Percentiles rank a stretch among this genome's conserved stretches.
phyloP scores from a whole-genome alignment of 768 basidiomycete species.

The Tephrocybe sp. region DNA sequence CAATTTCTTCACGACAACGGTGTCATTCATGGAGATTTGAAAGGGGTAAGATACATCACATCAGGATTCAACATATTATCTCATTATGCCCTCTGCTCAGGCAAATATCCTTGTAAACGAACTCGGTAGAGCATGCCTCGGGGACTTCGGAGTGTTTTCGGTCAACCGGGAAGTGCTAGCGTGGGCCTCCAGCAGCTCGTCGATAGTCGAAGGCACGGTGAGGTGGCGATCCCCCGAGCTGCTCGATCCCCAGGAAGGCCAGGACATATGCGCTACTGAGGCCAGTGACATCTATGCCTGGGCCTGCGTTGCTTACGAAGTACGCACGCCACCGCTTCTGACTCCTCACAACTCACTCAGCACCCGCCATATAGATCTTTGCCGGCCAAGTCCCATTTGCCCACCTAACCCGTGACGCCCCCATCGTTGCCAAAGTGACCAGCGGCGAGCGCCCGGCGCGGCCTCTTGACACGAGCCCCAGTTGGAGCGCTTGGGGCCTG shows the following conservation, averaged over 20 bases:
- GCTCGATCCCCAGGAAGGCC: slow-evolving; percentile 5
- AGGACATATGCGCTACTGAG: not conserved
- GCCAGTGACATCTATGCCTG: slow-evolving; percentile 21
- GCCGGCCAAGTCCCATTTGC: not conserved
- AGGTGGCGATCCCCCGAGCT: slow-evolving; percentile 23
- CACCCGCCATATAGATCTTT: not conserved
- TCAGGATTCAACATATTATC: not conserved
- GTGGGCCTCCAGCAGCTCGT: slow-evolving; percentile 13
- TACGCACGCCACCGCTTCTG: not conserved
- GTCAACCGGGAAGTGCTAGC: slow-evolving; percentile 12
- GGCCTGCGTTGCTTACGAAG: slow-evolving; percentile 20
- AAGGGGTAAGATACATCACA: slow-evolving; percentile 31
- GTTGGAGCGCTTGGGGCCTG: not conserved
- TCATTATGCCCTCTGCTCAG: no score
- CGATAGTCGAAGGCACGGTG: slow-evolving; percentile 3
- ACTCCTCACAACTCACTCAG: not conserved
- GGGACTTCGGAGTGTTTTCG: slow-evolving; percentile 23
- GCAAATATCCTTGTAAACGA: slow-evolving; percentile 22
- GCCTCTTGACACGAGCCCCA: not conserved
- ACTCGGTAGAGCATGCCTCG: slow-evolving; percentile 17
- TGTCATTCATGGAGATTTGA: slow-evolving; percentile 46
- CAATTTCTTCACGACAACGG: slow-evolving; percentile 30
- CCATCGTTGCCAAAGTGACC: not conserved
- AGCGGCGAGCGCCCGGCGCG: not conserved
- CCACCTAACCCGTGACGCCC: not conserved